A percentile compares a stretch with the other conserved stretches of the same genome.
Conservation (phyloP, 129 eudicot species). For the Flaveria linearis region DNA sequence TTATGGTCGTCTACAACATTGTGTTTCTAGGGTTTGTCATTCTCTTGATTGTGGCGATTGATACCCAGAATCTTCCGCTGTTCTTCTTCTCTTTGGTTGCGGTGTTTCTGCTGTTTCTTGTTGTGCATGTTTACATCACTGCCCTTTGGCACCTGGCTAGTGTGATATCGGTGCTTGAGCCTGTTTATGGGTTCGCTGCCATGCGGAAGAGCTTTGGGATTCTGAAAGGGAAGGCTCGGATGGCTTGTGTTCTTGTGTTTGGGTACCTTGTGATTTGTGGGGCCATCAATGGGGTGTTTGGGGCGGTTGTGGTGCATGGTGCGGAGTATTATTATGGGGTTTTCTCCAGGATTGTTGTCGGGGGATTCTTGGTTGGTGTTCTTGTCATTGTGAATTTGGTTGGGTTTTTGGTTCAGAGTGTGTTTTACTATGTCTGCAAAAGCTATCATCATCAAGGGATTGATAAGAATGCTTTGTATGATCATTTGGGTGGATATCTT, state of each 20-base stretch:
- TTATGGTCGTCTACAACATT: constrained; percentile 61
- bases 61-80: constrained; percentile 49
- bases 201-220: constrained; percentile 81
- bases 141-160: constrained; percentile 89
- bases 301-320: constrained; percentile 72
- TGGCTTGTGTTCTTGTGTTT: constrained; percentile 64
- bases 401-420: constrained; percentile 85
- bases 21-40: constrained; percentile 56
- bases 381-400: constrained; percentile 82
- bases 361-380: constrained; percentile 87
- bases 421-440: constrained; percentile 90
- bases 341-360: constrained; percentile 64
- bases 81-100: constrained; percentile 51
- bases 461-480: constrained; percentile 74
- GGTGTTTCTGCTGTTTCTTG: constrained; percentile 54
- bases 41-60: constrained; percentile 62
- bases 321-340: constrained; percentile 58
- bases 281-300: constrained; percentile 63
- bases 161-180: constrained; percentile 80
- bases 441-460: constrained; percentile 82
- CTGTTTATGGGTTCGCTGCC: constrained; percentile 68
- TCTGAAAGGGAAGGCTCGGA: constrained; percentile 54
- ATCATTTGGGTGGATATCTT: constrained; percentile 89
- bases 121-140: constrained; percentile 81
- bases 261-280: constrained; percentile 71